phyloP scores from a whole-genome alignment of 169 alveolate genomes.

The Eimeria sp. region DNA sequence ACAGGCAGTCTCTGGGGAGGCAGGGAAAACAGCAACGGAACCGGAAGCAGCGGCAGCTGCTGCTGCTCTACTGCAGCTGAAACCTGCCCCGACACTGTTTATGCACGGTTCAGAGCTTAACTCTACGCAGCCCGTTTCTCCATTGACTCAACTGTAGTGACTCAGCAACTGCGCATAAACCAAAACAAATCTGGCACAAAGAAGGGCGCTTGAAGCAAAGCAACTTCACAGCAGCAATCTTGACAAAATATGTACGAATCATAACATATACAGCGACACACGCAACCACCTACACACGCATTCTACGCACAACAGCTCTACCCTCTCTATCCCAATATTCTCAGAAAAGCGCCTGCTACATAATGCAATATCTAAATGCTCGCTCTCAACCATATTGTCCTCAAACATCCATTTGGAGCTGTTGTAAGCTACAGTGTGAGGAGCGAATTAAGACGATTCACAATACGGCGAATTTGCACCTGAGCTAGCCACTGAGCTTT shows the following conservation, averaged over 20 bases:
- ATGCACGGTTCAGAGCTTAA: background rate
- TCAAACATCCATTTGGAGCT: background rate
- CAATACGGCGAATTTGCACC: slow-evolving; percentile 4
- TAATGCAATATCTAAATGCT: too few species aligned
- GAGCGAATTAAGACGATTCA: background rate
- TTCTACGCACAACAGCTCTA: background rate
- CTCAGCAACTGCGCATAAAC: slow-evolving; percentile 37
- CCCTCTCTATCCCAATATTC: background rate
- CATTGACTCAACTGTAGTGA: slow-evolving; percentile 66
- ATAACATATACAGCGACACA: background rate
- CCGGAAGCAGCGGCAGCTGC: slow-evolving; percentile 44
- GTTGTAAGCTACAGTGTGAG: background rate
- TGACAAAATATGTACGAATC: background rate
- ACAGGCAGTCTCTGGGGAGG: slow-evolving; percentile 22
- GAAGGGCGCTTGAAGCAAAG: background rate
- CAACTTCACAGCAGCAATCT: background rate
- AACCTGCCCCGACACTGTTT: slow-evolving; percentile 39
- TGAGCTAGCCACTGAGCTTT: slow-evolving; percentile 72
- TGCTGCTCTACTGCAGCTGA: slow-evolving; percentile 55
- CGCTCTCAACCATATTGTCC: background rate
- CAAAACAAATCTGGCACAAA: background rate
- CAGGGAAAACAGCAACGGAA: background rate
- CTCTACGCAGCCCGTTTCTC: background rate
- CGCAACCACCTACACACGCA: background rate
- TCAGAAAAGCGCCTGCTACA: too few species aligned